Evolutionary conservation across 306 rosid genomes (phyloP).

Genomic region (Quercus agrifolia): DNA sequence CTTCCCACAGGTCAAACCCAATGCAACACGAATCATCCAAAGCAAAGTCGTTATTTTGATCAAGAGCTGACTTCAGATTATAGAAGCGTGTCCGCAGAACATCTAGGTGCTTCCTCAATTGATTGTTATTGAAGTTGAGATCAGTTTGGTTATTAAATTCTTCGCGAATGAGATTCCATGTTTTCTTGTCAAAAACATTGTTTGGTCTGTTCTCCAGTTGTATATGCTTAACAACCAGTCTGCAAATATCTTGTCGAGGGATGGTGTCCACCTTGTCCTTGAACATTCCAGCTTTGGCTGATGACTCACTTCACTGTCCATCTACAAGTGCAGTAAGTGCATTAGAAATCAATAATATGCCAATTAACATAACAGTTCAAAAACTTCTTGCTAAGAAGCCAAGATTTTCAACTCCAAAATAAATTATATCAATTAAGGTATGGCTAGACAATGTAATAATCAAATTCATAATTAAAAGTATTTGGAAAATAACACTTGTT

Average conservation of each 20-base stretch:
- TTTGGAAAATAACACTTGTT: neutral
- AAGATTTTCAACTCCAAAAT: neutral
- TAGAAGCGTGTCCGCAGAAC: slow-evolving; percentile 78
- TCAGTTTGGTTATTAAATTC: slow-evolving; percentile 73
- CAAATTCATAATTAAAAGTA: neutral
- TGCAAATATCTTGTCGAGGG: slow-evolving; percentile 84
- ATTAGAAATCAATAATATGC: slow-evolving; percentile 6
- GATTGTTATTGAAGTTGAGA: slow-evolving; percentile 84
- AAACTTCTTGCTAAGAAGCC: slow-evolving; percentile 6
- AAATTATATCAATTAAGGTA: neutral
- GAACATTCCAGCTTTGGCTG: slow-evolving; percentile 78
- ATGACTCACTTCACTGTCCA: slow-evolving; percentile 50
- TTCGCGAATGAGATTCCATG: slow-evolving; percentile 79
- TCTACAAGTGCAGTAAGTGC: slow-evolving; percentile 19
- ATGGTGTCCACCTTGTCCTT: slow-evolving; percentile 90
- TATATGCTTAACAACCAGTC: slow-evolving; percentile 79
- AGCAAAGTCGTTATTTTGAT: slow-evolving; percentile 61
- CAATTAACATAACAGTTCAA: neutral
- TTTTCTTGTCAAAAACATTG: slow-evolving; percentile 79
- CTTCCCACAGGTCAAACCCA: slow-evolving; percentile 74
- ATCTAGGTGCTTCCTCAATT: slow-evolving; percentile 86
- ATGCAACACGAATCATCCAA: slow-evolving; percentile 65
- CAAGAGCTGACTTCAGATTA: slow-evolving; percentile 59
- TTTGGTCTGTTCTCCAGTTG: slow-evolving; percentile 77
- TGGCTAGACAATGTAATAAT: neutral